Conservation (phyloP, 1,139 yeast genomes). For the Pneumocystis jirovecii region DNA sequence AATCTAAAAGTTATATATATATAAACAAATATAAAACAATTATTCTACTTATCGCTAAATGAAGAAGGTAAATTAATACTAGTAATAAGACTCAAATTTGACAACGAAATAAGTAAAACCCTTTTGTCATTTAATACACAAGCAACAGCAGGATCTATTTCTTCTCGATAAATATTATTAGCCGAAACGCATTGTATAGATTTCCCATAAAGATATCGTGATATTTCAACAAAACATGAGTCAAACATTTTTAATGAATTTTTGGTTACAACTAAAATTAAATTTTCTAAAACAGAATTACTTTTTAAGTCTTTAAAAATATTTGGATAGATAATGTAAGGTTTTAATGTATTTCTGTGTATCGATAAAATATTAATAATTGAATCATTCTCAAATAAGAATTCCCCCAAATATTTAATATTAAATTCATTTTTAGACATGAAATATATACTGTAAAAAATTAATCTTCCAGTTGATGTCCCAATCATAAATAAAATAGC, state of each 20-base stretch:
- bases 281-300: neutral
- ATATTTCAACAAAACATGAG: slow-evolving; percentile 1
- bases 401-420: slow-evolving; percentile 17
- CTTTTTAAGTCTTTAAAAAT: neutral
- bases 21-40: neutral
- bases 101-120: neutral
- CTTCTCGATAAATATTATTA: neutral
- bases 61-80: neutral
- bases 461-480: slow-evolving; percentile 59
- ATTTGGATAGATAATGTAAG: neutral
- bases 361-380: neutral
- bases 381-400: neutral
- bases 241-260: slow-evolving; percentile 1
- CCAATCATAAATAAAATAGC: slow-evolving; percentile 65
- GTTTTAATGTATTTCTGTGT: neutral
- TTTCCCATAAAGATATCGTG: neutral
- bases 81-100: neutral
- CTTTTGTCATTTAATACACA: neutral
- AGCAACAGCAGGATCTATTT: neutral
- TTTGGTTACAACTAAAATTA: slow-evolving; percentile 5
- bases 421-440: slow-evolving; percentile 56
- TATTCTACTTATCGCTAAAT: neutral
- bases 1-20: neutral
- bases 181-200: neutral
- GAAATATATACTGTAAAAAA: slow-evolving; percentile 56